Evolutionary conservation across 1,284 basidiomycete species (phyloP).

Genomic region (Quambalaria eucalypti): DNA sequence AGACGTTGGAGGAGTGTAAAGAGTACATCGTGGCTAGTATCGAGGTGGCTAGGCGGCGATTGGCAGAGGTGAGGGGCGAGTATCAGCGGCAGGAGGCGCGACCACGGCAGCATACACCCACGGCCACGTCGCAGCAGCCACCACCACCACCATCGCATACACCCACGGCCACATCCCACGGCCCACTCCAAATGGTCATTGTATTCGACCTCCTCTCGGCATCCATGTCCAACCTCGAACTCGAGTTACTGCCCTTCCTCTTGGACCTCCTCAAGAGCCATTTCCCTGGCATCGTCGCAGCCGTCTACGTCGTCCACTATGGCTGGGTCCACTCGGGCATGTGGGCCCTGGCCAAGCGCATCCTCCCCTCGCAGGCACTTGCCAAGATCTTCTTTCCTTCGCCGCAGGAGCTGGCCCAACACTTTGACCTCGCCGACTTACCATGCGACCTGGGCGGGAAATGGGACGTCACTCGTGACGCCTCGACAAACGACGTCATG

Average conservation of each 20-base stretch:
- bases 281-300: constrained; percentile 38
- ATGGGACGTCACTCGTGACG: constrained; percentile 23
- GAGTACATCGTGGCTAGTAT: constrained; percentile 42
- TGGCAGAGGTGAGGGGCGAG: constrained; percentile 20
- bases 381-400: constrained; percentile 66
- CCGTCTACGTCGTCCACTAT: constrained; percentile 69
- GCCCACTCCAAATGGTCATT: constrained; percentile 29
- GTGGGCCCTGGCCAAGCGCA: constrained; percentile 66
- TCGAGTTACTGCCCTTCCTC: constrained; percentile 42
- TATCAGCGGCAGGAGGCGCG: not conserved
- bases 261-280: constrained; percentile 44
- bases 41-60: constrained; percentile 37
- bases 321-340: constrained; percentile 70
- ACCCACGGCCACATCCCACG: not conserved
- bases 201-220: constrained; percentile 27
- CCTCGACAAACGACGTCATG: constrained; percentile 32
- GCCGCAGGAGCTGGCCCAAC: constrained; percentile 56
- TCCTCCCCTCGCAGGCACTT: constrained; percentile 62
- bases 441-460: constrained; percentile 44
- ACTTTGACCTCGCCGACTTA: constrained; percentile 55
- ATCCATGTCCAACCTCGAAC: constrained; percentile 40
- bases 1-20: constrained; percentile 33
- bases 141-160: not conserved
- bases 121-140: not conserved
- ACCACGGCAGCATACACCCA: not conserved